phyloP scores from a whole-genome alignment of 345 rosid species.

The Citrus hindsii region DNA sequence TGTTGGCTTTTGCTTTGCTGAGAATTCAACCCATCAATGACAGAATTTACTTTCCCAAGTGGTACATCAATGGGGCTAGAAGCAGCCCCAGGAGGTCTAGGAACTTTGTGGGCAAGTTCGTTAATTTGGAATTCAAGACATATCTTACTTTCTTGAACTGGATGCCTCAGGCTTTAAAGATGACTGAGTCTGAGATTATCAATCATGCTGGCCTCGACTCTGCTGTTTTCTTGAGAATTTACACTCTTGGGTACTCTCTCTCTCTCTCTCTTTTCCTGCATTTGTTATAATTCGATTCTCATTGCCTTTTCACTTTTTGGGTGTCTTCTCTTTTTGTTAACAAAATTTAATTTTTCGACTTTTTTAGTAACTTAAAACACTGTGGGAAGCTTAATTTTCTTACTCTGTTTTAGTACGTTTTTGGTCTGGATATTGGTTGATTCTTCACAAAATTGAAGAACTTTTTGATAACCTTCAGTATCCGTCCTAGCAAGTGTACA shows the following conservation, averaged over 20 bases:
- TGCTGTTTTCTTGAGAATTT: slow-evolving; percentile 86
- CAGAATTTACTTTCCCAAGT: slow-evolving; percentile 89
- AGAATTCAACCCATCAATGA: slow-evolving; percentile 91
- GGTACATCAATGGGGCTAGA: slow-evolving; percentile 69
- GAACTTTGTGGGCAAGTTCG: slow-evolving; percentile 67
- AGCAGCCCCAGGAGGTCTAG: slow-evolving; percentile 64
- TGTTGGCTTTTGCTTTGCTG: slow-evolving; percentile 84
- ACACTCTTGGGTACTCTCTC: slow-evolving; percentile 68
- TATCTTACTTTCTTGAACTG: slow-evolving; percentile 88
- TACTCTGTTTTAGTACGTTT: background rate
- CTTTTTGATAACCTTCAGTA: background rate
- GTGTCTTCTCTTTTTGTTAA: slow-evolving; percentile 2
- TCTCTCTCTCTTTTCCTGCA: background rate
- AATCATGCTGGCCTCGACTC: slow-evolving; percentile 95
- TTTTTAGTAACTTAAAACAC: background rate
- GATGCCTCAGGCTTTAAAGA: slow-evolving; percentile 98
- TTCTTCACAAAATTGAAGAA: background rate
- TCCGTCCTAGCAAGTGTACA: background rate
- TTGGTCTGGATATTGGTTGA: background rate
- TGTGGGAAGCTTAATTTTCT: background rate
- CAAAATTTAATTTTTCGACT: background rate
- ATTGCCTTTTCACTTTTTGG: background rate
- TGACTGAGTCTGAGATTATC: slow-evolving; percentile 74
- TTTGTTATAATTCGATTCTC: background rate
- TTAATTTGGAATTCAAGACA: slow-evolving; percentile 69